Conservation (phyloP, 495 filamentous ascomycete genomes). For the Immersiella caudata region DNA sequence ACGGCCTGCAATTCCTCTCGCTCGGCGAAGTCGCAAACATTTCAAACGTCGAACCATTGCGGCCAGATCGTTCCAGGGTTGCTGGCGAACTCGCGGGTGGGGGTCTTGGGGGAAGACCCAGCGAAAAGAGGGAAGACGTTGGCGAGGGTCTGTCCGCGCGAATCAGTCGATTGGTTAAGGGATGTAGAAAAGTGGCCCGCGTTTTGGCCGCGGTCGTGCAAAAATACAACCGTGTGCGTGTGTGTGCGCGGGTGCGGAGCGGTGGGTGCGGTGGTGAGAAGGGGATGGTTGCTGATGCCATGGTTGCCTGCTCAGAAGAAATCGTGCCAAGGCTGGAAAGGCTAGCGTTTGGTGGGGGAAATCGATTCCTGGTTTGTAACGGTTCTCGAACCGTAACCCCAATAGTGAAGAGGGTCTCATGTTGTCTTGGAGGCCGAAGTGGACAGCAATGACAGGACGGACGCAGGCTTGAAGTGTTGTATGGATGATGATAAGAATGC, state of each 20-base stretch:
- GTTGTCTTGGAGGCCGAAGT: no score
- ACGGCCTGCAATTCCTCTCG: constrained; percentile 36
- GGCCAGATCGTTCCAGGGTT: constrained; percentile 37
- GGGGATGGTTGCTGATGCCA: constrained; percentile 22
- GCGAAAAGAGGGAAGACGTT: constrained; percentile 39
- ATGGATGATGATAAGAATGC: no score
- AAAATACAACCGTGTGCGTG: constrained; percentile 62
- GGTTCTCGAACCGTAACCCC: no score
- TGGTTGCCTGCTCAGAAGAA: no score
- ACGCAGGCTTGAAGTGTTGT: no score
- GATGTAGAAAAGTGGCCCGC: constrained; percentile 55
- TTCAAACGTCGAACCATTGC: constrained; percentile 51
- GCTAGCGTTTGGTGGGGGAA: no score
- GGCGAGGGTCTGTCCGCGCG: constrained; percentile 32
- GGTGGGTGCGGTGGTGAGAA: constrained; percentile 30
- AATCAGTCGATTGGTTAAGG: constrained; percentile 41
- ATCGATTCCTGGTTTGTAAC: no score
- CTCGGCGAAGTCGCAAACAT: constrained; percentile 33
- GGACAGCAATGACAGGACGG: no score
- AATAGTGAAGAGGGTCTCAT: no score
- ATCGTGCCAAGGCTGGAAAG: no score
- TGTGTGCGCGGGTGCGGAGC: constrained; percentile 54
- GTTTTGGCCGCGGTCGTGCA: constrained; percentile 62
- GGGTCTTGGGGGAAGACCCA: constrained; percentile 58
- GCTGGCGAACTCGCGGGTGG: constrained; percentile 42